Evolutionary conservation across 2,329 filamentous ascomycete genomes (phyloP).

Genomic region (Aspergillus unguis): DNA sequence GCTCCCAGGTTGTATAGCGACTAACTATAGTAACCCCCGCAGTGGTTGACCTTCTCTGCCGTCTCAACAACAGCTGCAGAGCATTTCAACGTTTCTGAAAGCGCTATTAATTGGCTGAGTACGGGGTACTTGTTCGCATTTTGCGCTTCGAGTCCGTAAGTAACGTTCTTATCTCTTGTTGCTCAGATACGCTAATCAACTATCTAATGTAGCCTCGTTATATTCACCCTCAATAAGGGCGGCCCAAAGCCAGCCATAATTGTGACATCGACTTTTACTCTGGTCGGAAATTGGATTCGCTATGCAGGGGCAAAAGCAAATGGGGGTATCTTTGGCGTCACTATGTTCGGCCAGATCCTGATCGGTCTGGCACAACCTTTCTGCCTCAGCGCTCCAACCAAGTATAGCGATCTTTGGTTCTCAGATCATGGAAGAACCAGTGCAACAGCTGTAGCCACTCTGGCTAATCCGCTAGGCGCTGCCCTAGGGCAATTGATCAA

Average conservation of each 20-base stretch:
- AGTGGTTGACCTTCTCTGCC: conserved; percentile 92
- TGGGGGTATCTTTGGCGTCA: conserved; percentile 66
- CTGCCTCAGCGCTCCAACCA: conserved; percentile 80
- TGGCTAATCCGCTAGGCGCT: conserved; percentile 87
- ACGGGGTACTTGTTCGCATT: conserved; percentile 87
- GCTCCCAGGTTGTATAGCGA: not conserved
- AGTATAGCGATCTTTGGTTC: conserved; percentile 95
- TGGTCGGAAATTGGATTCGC: conserved; percentile 87
- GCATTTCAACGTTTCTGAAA: conserved; percentile 73
- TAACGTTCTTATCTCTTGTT: conserved; percentile 16
- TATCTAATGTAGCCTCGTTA: conserved; percentile 48
- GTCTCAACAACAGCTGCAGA: conserved; percentile 69
- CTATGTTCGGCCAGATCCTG: conserved; percentile 89
- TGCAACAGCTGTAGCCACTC: conserved; percentile 77
- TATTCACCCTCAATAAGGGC: conserved; percentile 71
- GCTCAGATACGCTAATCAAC: not conserved
- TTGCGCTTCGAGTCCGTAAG: conserved; percentile 64
- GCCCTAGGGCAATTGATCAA: conserved; percentile 84
- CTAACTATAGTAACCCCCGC: not conserved
- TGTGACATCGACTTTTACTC: conserved; percentile 65
- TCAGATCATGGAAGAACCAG: conserved; percentile 76
- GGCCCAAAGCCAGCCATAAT: conserved; percentile 78
- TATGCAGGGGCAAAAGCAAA: conserved; percentile 64
- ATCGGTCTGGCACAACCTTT: conserved; percentile 90
- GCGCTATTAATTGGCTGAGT: conserved; percentile 86